phyloP scores from a whole-genome alignment of 2,329 filamentous ascomycete genomes.

The Aspergillus persii region DNA sequence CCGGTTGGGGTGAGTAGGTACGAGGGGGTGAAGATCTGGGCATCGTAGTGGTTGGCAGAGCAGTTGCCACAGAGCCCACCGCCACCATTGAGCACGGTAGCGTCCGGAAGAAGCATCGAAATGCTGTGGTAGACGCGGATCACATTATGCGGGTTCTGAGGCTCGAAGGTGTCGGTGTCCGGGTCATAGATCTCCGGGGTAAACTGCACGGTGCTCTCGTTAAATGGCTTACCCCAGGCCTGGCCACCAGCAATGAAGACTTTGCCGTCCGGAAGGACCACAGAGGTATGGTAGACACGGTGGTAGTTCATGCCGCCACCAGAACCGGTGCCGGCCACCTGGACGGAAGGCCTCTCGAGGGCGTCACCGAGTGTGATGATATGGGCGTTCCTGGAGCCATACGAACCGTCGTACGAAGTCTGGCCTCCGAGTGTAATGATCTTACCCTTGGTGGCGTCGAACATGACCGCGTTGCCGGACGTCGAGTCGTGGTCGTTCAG shows the following conservation, averaged over 20 bases:
- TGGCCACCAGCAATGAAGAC: slow-evolving; percentile 52
- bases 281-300: slow-evolving; percentile 46
- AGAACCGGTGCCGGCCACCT: slow-evolving; percentile 33
- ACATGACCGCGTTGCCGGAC: slow-evolving; percentile 10
- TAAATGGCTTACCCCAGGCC: slow-evolving; percentile 42
- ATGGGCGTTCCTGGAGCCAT: neutral
- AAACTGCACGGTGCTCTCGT: slow-evolving; percentile 31
- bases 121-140: slow-evolving; percentile 48
- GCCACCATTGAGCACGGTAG: slow-evolving; percentile 52
- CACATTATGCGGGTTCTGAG: slow-evolving; percentile 11
- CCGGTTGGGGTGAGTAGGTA: slow-evolving; percentile 49
- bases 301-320: slow-evolving; percentile 47
- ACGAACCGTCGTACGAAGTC: neutral
- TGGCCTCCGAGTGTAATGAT: slow-evolving; percentile 4
- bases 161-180: slow-evolving; percentile 38
- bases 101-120: slow-evolving; percentile 50
- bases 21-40: slow-evolving; percentile 53
- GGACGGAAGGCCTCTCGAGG: neutral
- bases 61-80: slow-evolving; percentile 53
- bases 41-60: slow-evolving; percentile 52
- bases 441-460: neutral
- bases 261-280: slow-evolving; percentile 50
- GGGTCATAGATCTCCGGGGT: slow-evolving; percentile 21
- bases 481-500: neutral
- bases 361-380: slow-evolving; percentile 4